phyloP scores from a whole-genome alignment of 805 yeast species.

The Metschnikowia drakensbergensis region DNA sequence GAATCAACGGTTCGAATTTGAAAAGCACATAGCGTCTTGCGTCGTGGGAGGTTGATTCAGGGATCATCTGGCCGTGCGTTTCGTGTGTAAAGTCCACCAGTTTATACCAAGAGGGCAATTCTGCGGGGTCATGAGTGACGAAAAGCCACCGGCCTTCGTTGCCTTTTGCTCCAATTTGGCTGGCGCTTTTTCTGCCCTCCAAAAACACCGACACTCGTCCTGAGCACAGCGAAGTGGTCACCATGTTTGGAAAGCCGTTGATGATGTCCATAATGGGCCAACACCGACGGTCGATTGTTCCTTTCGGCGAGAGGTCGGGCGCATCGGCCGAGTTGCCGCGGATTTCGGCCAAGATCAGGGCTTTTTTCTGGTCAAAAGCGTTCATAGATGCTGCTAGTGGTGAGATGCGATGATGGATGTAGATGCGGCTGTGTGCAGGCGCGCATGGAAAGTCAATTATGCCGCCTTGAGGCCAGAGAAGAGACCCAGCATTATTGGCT shows the following conservation, averaged over 20 bases:
- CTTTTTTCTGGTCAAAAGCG: conserved; percentile 67
- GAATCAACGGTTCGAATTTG: conserved; percentile 81
- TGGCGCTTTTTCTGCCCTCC: conserved; percentile 57
- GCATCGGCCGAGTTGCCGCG: conserved; percentile 34
- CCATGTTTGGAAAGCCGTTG: conserved; percentile 61
- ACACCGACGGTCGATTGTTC: conserved; percentile 72
- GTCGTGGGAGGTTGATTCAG: conserved; percentile 6
- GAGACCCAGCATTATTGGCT: too few species aligned
- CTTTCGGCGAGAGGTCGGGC: conserved; percentile 81
- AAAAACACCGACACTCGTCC: conserved; percentile 81
- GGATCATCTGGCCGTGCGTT: not conserved
- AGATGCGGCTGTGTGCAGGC: conserved; percentile 3
- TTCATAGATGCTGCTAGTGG: conserved; percentile 24
- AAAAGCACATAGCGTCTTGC: conserved; percentile 53
- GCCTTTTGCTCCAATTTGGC: conserved; percentile 75
- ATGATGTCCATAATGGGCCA: conserved; percentile 68
- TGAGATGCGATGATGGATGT: not conserved
- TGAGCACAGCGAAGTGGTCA: conserved; percentile 85
- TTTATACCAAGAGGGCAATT: conserved; percentile 49
- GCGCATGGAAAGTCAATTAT: not conserved
- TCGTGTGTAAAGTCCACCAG: conserved; percentile 20
- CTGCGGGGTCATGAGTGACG: conserved; percentile 61
- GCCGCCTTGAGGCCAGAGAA: too few species aligned
- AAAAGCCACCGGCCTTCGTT: conserved; percentile 81
- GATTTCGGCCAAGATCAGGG: conserved; percentile 51